Evolutionary conservation across 139 green algal species (phyloP), one percentile per base, ranked within the genome.

Genomic region (Chlamydomonas asymmetrica): DNA sequence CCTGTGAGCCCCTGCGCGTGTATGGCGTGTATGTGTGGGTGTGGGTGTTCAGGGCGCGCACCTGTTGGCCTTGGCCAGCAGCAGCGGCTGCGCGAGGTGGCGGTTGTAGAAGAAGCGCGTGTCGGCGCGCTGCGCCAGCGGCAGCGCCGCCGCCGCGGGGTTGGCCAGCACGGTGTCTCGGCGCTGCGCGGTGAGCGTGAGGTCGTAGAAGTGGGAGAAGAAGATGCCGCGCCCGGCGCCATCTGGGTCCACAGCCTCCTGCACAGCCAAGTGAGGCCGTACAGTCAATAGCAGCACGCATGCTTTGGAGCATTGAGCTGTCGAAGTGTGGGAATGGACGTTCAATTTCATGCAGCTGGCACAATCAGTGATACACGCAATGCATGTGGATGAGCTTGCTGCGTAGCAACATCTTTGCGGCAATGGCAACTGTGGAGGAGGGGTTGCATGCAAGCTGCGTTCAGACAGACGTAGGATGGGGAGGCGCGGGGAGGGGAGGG

Each of bases 61-160:
- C 66, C 70, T 52, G 35, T 63, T 4, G 2, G 81, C 76, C 10
- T 61, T 43, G 62, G 66, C 85, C 83, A 83, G 82, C 66, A 89
- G 69, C 22, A 97, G 66, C n/a, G 87, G 88, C 71, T 60, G 25
- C 0, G 86, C 65, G 62, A 96, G 80, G 22, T 73, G 25, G 0
- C 68, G 52, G 81, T 97, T 97, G 88, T 89, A 97, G 74, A 89
- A 93, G 78, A 95, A 94, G 20, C 76, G 72, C 5, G 37, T 40
- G 60, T 93, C 87, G 4, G 92, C 88, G 20, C 86, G 71, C 31
- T 66, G 64, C 41, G 74, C 79, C 6, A 81, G 62, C 23, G 71
- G 64, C 40, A 78, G 38, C 20, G 49, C 22, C 6, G 63, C 69
- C 29, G n/a, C 45, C n/a, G 48, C 61, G n/a, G 72, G 16, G 32